These are phyloP conservation scores for Filosporella fistucella DNA, from an alignment of 495 filamentous ascomycete species.

Conservation along the genomic window DNA sequence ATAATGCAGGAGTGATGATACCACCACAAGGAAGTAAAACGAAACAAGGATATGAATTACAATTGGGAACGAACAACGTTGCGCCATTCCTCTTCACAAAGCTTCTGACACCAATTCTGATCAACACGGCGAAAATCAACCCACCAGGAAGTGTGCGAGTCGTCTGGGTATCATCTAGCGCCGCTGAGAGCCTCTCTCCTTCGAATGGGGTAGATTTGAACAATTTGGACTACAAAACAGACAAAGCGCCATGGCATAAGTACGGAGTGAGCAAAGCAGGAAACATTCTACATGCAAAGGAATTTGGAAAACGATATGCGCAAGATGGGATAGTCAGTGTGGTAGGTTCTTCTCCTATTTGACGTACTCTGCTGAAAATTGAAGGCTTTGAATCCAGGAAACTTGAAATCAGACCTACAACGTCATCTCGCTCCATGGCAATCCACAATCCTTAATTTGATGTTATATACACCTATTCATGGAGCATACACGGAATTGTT, in stretches of 20 bases:
- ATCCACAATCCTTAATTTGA: slow-evolving; percentile 6
- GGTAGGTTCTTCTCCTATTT: slow-evolving; percentile 2
- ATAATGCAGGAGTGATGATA: slow-evolving; percentile 70
- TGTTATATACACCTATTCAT: slow-evolving; percentile 28
- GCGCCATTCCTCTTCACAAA: slow-evolving; percentile 39
- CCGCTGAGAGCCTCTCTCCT: slow-evolving; percentile 23
- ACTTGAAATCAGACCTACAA: slow-evolving; percentile 38
- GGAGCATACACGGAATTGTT: slow-evolving; percentile 43
- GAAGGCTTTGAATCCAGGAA: slow-evolving; percentile 36
- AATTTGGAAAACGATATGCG: slow-evolving; percentile 28
- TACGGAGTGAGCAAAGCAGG: slow-evolving; percentile 40
- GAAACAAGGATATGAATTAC: slow-evolving; percentile 31
- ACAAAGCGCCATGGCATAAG: slow-evolving; percentile 15
- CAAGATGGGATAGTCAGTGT: slow-evolving; percentile 29
- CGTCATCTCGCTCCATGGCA: slow-evolving; percentile 25
- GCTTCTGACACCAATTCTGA: slow-evolving; percentile 35
- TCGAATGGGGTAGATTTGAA: slow-evolving; percentile 30
- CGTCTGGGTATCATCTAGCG: slow-evolving; percentile 34
- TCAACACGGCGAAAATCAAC: slow-evolving; percentile 29
- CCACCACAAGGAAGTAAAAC: slow-evolving; percentile 30
- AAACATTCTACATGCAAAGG: slow-evolving; percentile 28
- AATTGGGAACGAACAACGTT: slow-evolving; percentile 39
- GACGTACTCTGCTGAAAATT: not conserved
- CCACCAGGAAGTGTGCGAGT: slow-evolving; percentile 36
- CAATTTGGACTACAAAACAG: slow-evolving; percentile 26